These are phyloP conservation scores for Phaffia tasmanica DNA, from an alignment of 768 basidiomycete species.

Conservation along the genomic window DNA sequence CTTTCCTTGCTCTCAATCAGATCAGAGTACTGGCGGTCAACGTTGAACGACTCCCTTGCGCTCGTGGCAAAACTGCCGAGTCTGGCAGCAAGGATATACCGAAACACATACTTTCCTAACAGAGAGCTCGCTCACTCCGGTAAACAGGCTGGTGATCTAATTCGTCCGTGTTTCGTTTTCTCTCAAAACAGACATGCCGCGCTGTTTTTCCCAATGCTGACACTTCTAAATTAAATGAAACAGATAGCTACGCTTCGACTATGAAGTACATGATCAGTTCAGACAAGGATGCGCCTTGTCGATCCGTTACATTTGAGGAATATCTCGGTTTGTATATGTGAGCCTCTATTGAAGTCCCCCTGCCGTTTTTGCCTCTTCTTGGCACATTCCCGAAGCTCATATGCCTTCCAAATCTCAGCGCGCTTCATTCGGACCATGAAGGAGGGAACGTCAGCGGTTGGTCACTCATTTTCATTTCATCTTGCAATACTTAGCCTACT, in stretches of 20 bases:
- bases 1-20: neutral
- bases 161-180: neutral
- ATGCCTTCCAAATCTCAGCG: conserved; percentile 52
- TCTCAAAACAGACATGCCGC: neutral
- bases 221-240: neutral
- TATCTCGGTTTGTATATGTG: conserved; percentile 16
- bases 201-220: neutral
- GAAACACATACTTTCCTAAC: conserved; percentile 51
- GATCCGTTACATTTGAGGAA: neutral
- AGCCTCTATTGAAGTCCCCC: too few species aligned
- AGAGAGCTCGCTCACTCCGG: conserved; percentile 46
- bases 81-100: conserved; percentile 62
- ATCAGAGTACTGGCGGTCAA: conserved; percentile 14
- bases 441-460: conserved; percentile 44
- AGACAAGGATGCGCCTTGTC: too few species aligned
- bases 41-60: conserved; percentile 58
- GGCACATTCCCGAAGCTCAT: too few species aligned
- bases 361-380: too few species aligned
- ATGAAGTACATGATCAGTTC: conserved; percentile 8
- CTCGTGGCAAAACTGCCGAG: conserved; percentile 86
- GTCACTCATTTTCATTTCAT: neutral
- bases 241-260: conserved; percentile 7
- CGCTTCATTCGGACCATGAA: conserved; percentile 95
- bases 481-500: conserved; percentile 22
- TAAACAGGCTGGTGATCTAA: conserved; percentile 39